Evolutionary conservation across 2,329 filamentous ascomycete genomes (phyloP).

Genomic region (Fusarium irregulare): DNA sequence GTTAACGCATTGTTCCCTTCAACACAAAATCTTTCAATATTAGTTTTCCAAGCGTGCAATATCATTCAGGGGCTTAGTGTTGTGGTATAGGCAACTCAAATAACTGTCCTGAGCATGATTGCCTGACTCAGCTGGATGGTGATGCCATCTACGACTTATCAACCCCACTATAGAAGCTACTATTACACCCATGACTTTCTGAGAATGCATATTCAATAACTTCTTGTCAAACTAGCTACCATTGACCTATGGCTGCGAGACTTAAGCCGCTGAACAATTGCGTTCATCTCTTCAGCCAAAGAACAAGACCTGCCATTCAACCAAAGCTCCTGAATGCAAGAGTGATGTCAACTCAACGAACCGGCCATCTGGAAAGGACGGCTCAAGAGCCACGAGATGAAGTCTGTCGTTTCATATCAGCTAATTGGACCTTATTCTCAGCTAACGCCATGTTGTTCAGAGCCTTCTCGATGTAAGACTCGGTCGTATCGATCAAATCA

Average conservation of each 20-base stretch:
- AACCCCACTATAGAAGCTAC: constrained; percentile 29
- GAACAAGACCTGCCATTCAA: background rate
- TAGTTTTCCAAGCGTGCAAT: constrained; percentile 4
- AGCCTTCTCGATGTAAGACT: constrained; percentile 71
- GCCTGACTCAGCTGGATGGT: constrained; percentile 28
- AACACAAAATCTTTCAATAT: constrained; percentile 22
- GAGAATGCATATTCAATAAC: background rate
- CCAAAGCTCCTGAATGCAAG: background rate
- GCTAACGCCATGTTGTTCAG: constrained; percentile 43
- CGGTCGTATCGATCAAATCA: constrained; percentile 70
- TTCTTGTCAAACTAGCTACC: background rate
- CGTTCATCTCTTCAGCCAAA: background rate
- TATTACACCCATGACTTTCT: background rate
- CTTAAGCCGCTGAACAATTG: background rate
- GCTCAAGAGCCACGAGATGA: constrained; percentile 77
- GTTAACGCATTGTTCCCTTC: constrained; percentile 37
- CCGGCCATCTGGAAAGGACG: constrained; percentile 51
- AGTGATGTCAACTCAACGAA: constrained; percentile 36
- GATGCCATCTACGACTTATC: background rate
- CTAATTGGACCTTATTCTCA: background rate
- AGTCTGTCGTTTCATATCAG: constrained; percentile 47
- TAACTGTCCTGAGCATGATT: background rate
- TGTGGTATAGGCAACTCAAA: background rate
- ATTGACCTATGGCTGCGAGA: constrained; percentile 14
- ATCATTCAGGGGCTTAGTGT: background rate